phyloP scores from a whole-genome alignment of 2,329 filamentous ascomycete species.

The Tricladium varicosporioides region DNA sequence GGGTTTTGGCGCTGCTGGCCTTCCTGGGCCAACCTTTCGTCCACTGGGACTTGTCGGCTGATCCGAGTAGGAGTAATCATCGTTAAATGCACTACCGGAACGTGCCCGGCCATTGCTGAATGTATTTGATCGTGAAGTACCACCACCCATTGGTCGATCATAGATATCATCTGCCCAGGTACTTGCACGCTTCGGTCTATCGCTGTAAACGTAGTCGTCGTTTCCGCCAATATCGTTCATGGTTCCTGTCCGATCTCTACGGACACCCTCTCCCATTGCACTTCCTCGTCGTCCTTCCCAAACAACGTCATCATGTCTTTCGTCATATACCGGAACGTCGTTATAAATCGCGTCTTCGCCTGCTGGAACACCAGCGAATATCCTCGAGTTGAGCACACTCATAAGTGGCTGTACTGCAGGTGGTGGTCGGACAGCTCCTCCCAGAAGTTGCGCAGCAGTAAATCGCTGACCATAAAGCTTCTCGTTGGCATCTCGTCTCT shows the following conservation, averaged over 20 bases:
- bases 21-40: conserved; percentile 56
- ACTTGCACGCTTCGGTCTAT: conserved; percentile 57
- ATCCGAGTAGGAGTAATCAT: conserved; percentile 56
- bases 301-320: conserved; percentile 75
- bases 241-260: conserved; percentile 47
- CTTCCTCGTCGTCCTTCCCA: conserved; percentile 76
- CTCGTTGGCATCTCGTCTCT: conserved; percentile 94
- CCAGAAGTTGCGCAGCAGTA: conserved; percentile 79
- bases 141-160: conserved; percentile 49
- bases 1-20: conserved; percentile 87
- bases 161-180: conserved; percentile 79
- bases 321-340: conserved; percentile 85
- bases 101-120: conserved; percentile 38
- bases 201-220: conserved; percentile 51
- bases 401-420: conserved; percentile 82
- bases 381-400: conserved; percentile 77
- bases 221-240: conserved; percentile 27
- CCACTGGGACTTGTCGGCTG: conserved; percentile 38
- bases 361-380: conserved; percentile 67
- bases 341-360: conserved; percentile 79
- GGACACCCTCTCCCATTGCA: conserved; percentile 66
- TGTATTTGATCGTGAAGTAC: conserved; percentile 18
- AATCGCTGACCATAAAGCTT: conserved; percentile 86
- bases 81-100: conserved; percentile 41
- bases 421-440: conserved; percentile 74